phyloP scores from a whole-genome alignment of 306 rosid species.

The Astragalus glycyphyllos region DNA sequence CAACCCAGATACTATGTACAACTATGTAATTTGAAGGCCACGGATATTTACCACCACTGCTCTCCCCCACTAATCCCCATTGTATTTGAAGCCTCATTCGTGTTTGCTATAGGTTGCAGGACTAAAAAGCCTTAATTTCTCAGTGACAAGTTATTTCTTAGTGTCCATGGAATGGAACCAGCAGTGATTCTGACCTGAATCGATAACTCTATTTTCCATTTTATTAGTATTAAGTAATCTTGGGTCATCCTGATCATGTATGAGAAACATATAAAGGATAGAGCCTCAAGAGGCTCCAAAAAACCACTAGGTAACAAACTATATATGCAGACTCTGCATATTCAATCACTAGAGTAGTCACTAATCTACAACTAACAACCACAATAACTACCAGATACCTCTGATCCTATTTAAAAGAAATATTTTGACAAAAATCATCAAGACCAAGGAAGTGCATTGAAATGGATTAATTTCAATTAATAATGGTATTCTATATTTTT shows the following conservation, averaged over 20 bases:
- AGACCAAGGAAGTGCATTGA: no score
- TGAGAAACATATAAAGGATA: not conserved
- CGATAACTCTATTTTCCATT: not conserved
- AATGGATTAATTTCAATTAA: no score
- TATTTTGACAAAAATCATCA: no score
- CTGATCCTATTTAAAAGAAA: no score
- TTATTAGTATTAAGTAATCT: not conserved
- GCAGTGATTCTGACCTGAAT: not conserved
- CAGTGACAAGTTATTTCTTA: not conserved
- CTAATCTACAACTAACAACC: no score
- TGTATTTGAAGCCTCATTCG: not conserved
- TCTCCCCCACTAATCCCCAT: not conserved
- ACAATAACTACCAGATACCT: no score
- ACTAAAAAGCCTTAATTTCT: conserved; percentile 1
- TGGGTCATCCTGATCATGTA: not conserved
- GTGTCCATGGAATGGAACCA: not conserved
- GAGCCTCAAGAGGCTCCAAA: no score
- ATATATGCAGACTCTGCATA: no score
- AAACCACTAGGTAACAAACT: no score
- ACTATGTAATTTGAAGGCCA: conserved; percentile 1
- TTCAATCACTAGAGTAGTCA: no score
- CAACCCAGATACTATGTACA: conserved; percentile 10
- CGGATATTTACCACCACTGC: not conserved
- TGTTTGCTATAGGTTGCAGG: conserved; percentile 12
- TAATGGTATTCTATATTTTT: no score